Conservation (phyloP, 768 basidiomycete species). For the Mycena kentingensis region DNA sequence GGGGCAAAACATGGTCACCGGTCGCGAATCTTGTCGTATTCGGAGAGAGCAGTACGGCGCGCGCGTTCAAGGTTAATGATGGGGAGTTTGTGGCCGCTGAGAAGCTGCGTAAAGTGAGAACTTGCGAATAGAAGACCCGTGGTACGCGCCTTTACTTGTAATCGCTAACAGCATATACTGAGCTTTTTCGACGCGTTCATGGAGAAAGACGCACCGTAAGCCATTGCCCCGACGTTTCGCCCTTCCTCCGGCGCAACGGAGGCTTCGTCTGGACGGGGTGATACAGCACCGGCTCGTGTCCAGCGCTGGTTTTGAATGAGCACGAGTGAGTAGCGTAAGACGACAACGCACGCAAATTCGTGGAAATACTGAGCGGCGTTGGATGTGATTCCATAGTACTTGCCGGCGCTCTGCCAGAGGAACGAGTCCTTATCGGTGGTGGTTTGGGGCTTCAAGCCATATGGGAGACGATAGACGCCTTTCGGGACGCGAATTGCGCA, state of each 20-base stretch:
- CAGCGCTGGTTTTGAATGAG: neutral
- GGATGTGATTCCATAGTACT: neutral
- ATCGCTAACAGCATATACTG: neutral
- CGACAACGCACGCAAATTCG: neutral
- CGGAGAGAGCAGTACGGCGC: neutral
- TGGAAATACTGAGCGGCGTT: neutral
- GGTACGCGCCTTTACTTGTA: neutral
- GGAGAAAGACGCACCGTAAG: too few relatives aligned
- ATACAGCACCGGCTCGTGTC: too few relatives aligned
- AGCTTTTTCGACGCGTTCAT: too few relatives aligned
- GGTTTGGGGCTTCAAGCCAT: neutral
- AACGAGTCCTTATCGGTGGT: neutral
- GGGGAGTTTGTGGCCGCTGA: neutral
- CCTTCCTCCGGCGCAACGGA: too few relatives aligned
- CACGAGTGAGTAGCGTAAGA: neutral
- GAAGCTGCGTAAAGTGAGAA: neutral
- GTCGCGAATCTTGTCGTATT: neutral
- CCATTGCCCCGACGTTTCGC: too few relatives aligned
- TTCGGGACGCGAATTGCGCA: neutral
- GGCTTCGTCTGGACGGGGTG: neutral
- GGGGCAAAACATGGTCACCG: too few relatives aligned
- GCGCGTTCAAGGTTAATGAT: neutral
- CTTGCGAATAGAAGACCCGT: neutral
- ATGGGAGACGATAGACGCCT: neutral
- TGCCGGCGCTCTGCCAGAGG: neutral